Percentiles rank a stretch among this genome's conserved stretches.
Evolutionary conservation across 1,284 basidiomycete species (phyloP).

Genomic region (Jaminaea rosea): DNA sequence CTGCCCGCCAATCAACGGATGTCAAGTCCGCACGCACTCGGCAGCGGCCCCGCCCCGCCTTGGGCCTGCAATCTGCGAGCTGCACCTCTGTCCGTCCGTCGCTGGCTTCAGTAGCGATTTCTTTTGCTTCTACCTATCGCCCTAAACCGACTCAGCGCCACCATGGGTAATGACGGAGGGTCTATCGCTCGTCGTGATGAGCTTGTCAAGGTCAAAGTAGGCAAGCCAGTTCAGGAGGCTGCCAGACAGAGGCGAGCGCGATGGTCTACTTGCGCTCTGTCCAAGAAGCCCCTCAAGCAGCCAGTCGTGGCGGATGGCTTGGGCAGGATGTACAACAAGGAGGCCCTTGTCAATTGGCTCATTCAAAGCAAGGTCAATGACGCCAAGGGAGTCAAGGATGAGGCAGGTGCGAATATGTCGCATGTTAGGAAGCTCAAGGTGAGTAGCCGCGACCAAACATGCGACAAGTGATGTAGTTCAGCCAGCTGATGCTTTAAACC

Average conservation of each 20-base stretch:
- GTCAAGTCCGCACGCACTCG: too few species aligned
- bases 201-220: slow-evolving; percentile 29
- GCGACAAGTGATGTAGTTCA: neutral
- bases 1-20: too few species aligned
- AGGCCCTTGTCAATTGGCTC: slow-evolving; percentile 33
- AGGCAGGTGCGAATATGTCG: slow-evolving; percentile 4
- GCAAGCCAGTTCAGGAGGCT: slow-evolving; percentile 17
- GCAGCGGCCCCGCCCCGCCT: too few species aligned
- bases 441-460: slow-evolving; percentile 2
- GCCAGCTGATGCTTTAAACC: too few species aligned
- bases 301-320: slow-evolving; percentile 37
- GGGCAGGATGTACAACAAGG: slow-evolving; percentile 44
- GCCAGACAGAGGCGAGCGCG: slow-evolving; percentile 25
- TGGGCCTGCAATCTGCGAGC: too few species aligned
- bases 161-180: slow-evolving; percentile 42
- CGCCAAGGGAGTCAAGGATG: neutral
- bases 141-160: too few species aligned
- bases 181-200: slow-evolving; percentile 40
- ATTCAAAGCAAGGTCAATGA: slow-evolving; percentile 7
- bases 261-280: slow-evolving; percentile 37
- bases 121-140: too few species aligned
- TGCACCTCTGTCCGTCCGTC: too few species aligned
- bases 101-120: too few species aligned
- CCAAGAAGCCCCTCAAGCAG: slow-evolving; percentile 17
- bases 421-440: slow-evolving; percentile 19